phyloP scores from a whole-genome alignment of 306 rosid genomes.

The Ceratonia siliqua region DNA sequence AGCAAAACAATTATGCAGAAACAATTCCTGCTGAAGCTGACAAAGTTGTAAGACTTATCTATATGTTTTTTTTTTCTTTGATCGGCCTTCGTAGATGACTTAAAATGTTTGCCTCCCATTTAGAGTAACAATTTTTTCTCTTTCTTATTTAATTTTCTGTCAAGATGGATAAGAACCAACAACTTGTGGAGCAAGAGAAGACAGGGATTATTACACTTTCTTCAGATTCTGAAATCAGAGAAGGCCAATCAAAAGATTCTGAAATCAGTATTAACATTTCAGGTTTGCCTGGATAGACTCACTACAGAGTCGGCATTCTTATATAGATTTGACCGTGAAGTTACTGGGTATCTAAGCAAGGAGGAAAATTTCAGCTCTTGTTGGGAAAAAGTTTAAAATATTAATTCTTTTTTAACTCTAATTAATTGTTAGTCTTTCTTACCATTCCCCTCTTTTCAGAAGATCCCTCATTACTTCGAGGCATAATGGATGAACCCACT shows the following conservation, averaged over 20 bases:
- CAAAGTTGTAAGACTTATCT: neutral
- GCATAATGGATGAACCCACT: neutral
- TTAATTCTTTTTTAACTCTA: no score
- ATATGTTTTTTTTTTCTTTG: neutral
- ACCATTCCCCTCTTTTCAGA: neutral
- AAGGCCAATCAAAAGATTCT: no score
- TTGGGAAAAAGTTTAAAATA: neutral
- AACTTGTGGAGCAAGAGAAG: neutral
- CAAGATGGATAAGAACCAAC: neutral
- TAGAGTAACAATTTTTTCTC: neutral
- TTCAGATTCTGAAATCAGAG: neutral
- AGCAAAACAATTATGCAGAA: neutral
- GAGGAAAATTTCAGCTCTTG: no score
- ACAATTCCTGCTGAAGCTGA: neutral
- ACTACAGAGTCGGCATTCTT: neutral
- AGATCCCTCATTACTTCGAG: neutral
- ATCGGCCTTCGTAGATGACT: neutral
- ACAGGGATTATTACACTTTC: neutral
- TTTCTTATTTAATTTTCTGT: neutral
- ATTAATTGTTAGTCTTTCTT: neutral
- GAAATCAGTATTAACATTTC: neutral
- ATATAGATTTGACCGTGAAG: neutral
- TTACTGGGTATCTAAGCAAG: no score
- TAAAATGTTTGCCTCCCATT: neutral
- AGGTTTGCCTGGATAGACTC: neutral